These are phyloP conservation scores for Botrytis byssoidea DNA, from an alignment of 2,329 filamentous ascomycete genomes.

Conservation along the genomic window DNA sequence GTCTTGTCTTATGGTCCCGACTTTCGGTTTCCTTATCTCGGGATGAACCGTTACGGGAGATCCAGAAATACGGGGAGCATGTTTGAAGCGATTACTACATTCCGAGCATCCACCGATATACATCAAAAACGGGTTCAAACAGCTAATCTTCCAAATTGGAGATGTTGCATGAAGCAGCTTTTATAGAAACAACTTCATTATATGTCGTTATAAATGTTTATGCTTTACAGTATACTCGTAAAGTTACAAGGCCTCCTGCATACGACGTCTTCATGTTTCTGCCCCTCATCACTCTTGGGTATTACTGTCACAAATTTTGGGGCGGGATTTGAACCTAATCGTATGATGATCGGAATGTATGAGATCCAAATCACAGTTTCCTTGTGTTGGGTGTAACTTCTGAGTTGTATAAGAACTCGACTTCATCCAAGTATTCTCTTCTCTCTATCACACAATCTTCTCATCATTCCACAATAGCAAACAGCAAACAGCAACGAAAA, in stretches of 20 bases:
- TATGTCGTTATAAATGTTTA: neutral
- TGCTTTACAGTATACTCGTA: neutral
- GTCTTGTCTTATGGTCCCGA: neutral
- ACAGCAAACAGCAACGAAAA: neutral
- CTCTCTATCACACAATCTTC: neutral
- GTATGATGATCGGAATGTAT: neutral
- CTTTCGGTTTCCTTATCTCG: neutral
- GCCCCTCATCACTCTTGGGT: neutral
- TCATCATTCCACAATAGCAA: neutral
- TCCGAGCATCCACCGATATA: constrained; percentile 6
- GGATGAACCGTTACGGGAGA: neutral
- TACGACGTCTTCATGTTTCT: neutral
- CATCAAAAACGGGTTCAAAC: neutral
- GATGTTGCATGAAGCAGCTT: neutral
- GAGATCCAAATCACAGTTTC: neutral
- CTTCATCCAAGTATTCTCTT: neutral
- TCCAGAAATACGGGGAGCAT: neutral
- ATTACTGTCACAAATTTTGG: neutral
- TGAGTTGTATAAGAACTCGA: constrained; percentile 14
- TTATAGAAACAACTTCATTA: neutral
- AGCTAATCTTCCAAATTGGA: neutral
- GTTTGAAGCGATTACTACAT: neutral
- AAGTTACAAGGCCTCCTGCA: neutral
- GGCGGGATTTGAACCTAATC: constrained; percentile 15
- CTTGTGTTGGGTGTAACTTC: neutral